Evolutionary conservation across 805 yeast genomes (phyloP).

Genomic region (Diddensiella santjacobensis): DNA sequence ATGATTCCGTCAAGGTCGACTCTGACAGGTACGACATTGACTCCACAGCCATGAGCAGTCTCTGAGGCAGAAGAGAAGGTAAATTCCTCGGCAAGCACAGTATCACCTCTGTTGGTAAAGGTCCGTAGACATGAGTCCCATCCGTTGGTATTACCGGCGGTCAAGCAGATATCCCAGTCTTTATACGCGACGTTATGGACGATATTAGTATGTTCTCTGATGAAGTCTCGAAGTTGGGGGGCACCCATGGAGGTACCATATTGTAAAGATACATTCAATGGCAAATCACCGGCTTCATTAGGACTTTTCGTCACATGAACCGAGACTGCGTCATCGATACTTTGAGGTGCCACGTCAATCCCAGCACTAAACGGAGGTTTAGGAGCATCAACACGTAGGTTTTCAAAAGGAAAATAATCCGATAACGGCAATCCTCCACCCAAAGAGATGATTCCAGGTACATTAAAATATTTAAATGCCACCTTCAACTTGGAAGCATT

Average conservation of each 20-base stretch:
- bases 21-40: slow-evolving; percentile 64
- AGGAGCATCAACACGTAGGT: slow-evolving; percentile 55
- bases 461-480: slow-evolving; percentile 71
- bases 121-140: slow-evolving; percentile 83
- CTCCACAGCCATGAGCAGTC: slow-evolving; percentile 69
- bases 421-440: slow-evolving; percentile 96
- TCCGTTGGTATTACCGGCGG: slow-evolving; percentile 86
- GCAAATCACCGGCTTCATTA: slow-evolving; percentile 46
- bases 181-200: slow-evolving; percentile 49
- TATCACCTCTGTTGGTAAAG: slow-evolving; percentile 72
- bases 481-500: slow-evolving; percentile 74
- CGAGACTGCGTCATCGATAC: slow-evolving; percentile 27
- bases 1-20: slow-evolving; percentile 77
- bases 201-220: slow-evolving; percentile 59
- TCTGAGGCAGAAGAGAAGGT: slow-evolving; percentile 83
- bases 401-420: slow-evolving; percentile 89
- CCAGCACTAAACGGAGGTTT: slow-evolving; percentile 80
- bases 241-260: slow-evolving; percentile 87
- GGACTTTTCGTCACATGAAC: slow-evolving; percentile 40
- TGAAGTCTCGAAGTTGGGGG: slow-evolving; percentile 59
- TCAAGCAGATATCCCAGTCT: slow-evolving; percentile 69
- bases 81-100: slow-evolving; percentile 77
- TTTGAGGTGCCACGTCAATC: slow-evolving; percentile 37
- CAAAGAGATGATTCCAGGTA: slow-evolving; percentile 76
- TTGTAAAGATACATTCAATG: slow-evolving; percentile 82